Evolutionary conservation across 108 stramenopile genomes (phyloP), one percentile per base, ranked within the genome.

Genomic region (Cyclotella sp.): DNA sequence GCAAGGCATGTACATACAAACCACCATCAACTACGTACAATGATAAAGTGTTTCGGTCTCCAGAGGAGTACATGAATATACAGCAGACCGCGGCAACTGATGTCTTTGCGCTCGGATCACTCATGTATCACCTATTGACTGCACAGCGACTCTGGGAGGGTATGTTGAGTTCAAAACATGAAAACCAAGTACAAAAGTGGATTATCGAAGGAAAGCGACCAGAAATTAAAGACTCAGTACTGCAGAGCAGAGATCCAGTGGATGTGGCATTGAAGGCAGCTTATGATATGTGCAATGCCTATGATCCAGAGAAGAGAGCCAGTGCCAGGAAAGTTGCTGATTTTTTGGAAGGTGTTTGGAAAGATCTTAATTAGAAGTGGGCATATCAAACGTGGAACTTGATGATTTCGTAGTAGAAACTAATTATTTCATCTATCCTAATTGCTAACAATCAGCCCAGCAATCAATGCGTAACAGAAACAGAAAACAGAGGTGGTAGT

Each of bases 21-120:
- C 8, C 8, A 29, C 22, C 9, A 29, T n/a, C n/a, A n/a, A n/a
- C n/a, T n/a, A 73, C 70, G 26, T 39, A 54, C 14, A 83, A 83
- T 76, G 82, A 83, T 64, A 72, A 43, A 13, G 44, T 66, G 16
- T 83, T 70, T 60, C 82, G 82, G 3, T 74, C 78, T 54, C 82
- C 82, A 7, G 73, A 83, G 55, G 82, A 83, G 40, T 83, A 83
- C 39, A 19, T 45, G 26, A 75, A 83, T 46, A 22, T 61, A 9
- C 78, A 73, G 8, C 60, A 79, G 68, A 83, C 78, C n/a, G 51
- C 73, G 12, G 78, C 78, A 11, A 77, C 79, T 34, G 82, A 83
- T 61, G 82, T 83, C 45, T 83, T 59, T 43, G 82, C 82, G 8
- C 30, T 83, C 39, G 82, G 82, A 41, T 79, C 78, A 0, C 68